Percentiles rank a stretch among this genome's conserved stretches.
phyloP scores from a whole-genome alignment of 805 yeast species.

The Helenozyma baotianmanensis region DNA sequence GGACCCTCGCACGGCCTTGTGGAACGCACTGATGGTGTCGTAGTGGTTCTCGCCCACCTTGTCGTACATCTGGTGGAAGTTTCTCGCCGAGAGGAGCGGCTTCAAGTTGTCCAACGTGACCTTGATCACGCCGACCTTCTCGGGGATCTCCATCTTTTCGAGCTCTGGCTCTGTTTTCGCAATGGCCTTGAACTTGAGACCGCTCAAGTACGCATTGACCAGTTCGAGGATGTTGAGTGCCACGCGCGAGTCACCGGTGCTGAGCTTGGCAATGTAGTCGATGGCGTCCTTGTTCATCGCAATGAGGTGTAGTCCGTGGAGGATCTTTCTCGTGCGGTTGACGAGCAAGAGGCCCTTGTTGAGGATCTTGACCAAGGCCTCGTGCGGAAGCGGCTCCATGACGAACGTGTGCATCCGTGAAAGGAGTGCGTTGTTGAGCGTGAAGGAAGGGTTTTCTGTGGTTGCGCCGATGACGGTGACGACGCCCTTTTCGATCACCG shows the following conservation, averaged over 20 bases:
- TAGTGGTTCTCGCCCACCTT: conserved; percentile 88
- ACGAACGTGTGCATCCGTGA: conserved; percentile 43
- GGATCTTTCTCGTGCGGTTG: conserved; percentile 54
- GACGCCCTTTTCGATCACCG: conserved; percentile 38
- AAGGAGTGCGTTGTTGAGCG: conserved; percentile 37
- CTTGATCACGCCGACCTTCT: conserved; percentile 31
- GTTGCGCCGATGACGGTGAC: conserved; percentile 42
- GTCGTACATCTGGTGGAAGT: conserved; percentile 61
- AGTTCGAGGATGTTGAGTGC: conserved; percentile 80
- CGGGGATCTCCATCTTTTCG: conserved; percentile 7
- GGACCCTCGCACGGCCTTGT: conserved; percentile 85
- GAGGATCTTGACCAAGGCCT: conserved; percentile 31
- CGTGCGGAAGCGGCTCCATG: conserved; percentile 35
- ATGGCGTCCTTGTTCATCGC: conserved; percentile 53
- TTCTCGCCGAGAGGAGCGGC: conserved; percentile 40
- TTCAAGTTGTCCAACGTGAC: conserved; percentile 37
- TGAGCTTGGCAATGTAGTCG: conserved; percentile 63
- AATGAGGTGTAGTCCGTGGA: conserved; percentile 46
- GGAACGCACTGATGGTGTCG: conserved; percentile 94
- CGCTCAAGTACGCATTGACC: conserved; percentile 50
- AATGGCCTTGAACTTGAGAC: conserved; percentile 19
- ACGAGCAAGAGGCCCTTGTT: conserved; percentile 44
- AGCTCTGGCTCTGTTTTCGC: conserved; percentile 9
- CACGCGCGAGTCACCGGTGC: conserved; percentile 86
- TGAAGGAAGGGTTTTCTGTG: conserved; percentile 61